Base-by-base conservation (phyloP, 73 alveolate genomes). In the Paramecium sexaurelia region DNA sequence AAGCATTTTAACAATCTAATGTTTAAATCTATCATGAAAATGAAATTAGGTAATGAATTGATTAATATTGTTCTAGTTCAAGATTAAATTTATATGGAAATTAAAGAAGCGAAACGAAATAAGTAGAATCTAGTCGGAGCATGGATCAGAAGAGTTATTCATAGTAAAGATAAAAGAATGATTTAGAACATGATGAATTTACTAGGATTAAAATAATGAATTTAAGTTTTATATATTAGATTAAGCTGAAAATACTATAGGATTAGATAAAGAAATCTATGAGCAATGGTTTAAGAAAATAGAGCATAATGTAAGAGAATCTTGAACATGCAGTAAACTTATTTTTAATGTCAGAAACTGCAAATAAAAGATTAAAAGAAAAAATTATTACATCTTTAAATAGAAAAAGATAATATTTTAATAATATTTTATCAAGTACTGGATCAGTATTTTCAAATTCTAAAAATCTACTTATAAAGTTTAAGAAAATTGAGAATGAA, bases 241-340 rank as follows among this genome's bases (percentile, higher is more conserved):
- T 20, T 13, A 73, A 73, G 15, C 19, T 73, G 0, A 35, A 17
- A n/a, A 32, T 73, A 37, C 35, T 73, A 6, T 36, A 73, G 11
- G 87, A 73, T 29, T 32, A 15, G 0, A 73, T 73, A 20, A 73
- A 37, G 15, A 32, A 27, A n/a, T 73, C 55, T 1, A 27, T 73
- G 35, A 73, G 35, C 10, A 32, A 27, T 3, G 56, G 87, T 33
- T 73, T 37, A 19, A 73, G 57, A 37, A 73, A 73, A 35, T 35
- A 33, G 24, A 66, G 33, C 19, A 32, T 20, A 1, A 32, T 73
- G 35, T 36, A 32, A 3, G 87, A 73, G 7, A 35, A 32, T 9
- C 45, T 73, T 20, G 55, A 73, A 73, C 87, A 73, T 36, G 87
- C 87, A 1, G 67, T 73, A 11, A 73, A 73, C 9, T 37, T 73